These are phyloP conservation scores for Penicillium sp. DNA, from an alignment of 2,329 filamentous ascomycete genomes.

Conservation along the genomic window DNA sequence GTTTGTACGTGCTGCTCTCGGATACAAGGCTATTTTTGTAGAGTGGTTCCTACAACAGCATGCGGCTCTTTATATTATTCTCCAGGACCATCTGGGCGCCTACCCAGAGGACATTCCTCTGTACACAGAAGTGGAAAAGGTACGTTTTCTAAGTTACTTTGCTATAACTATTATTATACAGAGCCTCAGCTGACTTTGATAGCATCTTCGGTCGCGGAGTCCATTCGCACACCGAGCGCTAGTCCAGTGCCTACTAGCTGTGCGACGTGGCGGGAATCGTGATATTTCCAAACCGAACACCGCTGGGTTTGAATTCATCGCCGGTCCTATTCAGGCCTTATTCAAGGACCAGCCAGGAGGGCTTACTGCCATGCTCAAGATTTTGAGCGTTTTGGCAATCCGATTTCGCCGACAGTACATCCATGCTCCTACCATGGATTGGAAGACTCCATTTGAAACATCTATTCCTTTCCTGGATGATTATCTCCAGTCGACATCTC, in stretches of 20 bases:
- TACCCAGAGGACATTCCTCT: constrained; percentile 32
- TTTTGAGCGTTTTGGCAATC: constrained; percentile 35
- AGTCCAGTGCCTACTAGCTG: constrained; percentile 28
- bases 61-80: constrained; percentile 34
- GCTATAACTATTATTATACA: background rate
- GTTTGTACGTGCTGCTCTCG: constrained; percentile 39
- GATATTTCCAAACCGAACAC: constrained; percentile 11
- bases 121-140: constrained; percentile 40
- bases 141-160: constrained; percentile 11
- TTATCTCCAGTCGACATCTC: constrained; percentile 31
- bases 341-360: constrained; percentile 34
- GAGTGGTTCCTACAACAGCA: constrained; percentile 43
- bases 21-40: constrained; percentile 34
- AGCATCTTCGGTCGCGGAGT: constrained; percentile 37
- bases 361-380: constrained; percentile 35
- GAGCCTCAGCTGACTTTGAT: background rate
- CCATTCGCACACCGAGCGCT: constrained; percentile 41
- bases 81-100: constrained; percentile 32
- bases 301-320: constrained; percentile 37
- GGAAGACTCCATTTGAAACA: constrained; percentile 34
- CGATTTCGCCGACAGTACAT: constrained; percentile 38
- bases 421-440: constrained; percentile 35
- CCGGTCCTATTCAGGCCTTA: constrained; percentile 38
- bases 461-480: constrained; percentile 36
- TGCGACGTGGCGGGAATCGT: constrained; percentile 18